Conservation (phyloP, 257 asterid genomes). For the Rehmannia glutinosa region DNA sequence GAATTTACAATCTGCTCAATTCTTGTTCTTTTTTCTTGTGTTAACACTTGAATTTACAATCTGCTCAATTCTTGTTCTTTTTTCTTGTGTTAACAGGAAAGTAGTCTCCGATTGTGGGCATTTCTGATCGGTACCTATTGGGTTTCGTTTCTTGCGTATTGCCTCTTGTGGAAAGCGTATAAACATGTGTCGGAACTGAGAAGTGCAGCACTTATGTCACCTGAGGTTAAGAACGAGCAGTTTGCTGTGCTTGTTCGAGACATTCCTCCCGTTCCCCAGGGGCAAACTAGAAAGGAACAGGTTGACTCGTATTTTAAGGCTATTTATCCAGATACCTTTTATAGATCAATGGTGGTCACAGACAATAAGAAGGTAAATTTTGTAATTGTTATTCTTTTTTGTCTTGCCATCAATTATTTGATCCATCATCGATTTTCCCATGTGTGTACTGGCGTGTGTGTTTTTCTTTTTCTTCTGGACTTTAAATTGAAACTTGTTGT, state of each 20-base stretch:
- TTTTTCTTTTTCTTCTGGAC: too few relatives aligned
- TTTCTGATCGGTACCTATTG: constrained; percentile 52
- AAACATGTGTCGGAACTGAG: constrained; percentile 58
- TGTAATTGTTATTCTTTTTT: neutral
- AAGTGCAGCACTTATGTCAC: constrained; percentile 76
- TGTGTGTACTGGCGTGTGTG: too few relatives aligned
- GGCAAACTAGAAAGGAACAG: constrained; percentile 78
- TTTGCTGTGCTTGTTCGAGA: constrained; percentile 82
- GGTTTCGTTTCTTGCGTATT: constrained; percentile 63
- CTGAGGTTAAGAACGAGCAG: constrained; percentile 65
- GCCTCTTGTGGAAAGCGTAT: constrained; percentile 82
- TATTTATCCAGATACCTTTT: constrained; percentile 80
- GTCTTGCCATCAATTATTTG: neutral
- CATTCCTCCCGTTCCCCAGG: constrained; percentile 48
- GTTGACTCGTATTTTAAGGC: constrained; percentile 70
- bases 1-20: too few relatives aligned
- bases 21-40: too few relatives aligned
- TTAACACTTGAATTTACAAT: too few relatives aligned
- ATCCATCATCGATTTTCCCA: too few relatives aligned
- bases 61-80: too few relatives aligned
- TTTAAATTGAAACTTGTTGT: neutral
- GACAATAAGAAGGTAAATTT: constrained; percentile 70
- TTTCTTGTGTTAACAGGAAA: constrained; percentile 36
- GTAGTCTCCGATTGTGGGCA: constrained; percentile 71
- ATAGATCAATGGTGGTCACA: constrained; percentile 77